Evolutionary conservation across 345 rosid species (phyloP).

Genomic region (Melastoma malabathricum): DNA sequence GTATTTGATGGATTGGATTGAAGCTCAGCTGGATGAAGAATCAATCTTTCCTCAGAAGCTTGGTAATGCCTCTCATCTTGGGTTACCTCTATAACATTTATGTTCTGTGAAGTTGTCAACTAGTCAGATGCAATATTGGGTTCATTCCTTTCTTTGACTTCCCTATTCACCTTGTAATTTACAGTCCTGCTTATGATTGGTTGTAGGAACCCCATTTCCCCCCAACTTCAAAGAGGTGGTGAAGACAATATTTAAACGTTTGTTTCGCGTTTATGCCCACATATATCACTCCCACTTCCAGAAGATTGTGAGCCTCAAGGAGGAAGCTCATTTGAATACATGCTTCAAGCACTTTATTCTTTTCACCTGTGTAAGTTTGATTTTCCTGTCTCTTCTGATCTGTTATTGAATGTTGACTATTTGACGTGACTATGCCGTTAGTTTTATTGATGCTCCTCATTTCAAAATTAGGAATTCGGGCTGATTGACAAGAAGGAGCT

Average conservation of each 20-base stretch:
- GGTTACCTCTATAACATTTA: background rate
- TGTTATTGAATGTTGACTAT: background rate
- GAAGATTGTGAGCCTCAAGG: constrained; percentile 96
- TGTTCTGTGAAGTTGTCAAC: background rate
- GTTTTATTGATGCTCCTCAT: background rate
- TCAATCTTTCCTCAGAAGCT: constrained; percentile 94
- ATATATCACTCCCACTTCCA: constrained; percentile 96
- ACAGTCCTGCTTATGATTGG: constrained; percentile 4
- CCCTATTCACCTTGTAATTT: background rate
- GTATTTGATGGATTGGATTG: constrained; percentile 98
- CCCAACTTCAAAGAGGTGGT: constrained; percentile 91
- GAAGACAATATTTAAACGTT: constrained; percentile 85
- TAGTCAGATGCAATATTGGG: background rate
- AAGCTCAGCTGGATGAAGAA: constrained; percentile 90
- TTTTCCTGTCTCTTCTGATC: background rate
- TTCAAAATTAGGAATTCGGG: constrained; percentile 64
- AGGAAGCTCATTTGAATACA: constrained; percentile 98
- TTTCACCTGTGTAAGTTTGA: constrained; percentile 72
- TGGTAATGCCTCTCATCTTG: constrained; percentile 35
- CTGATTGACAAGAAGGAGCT: constrained; percentile 96
- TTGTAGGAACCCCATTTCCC: constrained; percentile 92
- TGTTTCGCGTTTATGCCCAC: constrained; percentile 96
- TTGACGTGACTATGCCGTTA: too few relatives aligned
- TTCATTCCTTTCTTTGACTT: background rate
- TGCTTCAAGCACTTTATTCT: constrained; percentile 98